These are phyloP conservation scores for Fusarium irregulare DNA, from an alignment of 2,329 filamentous ascomycete genomes.

Conservation along the genomic window DNA sequence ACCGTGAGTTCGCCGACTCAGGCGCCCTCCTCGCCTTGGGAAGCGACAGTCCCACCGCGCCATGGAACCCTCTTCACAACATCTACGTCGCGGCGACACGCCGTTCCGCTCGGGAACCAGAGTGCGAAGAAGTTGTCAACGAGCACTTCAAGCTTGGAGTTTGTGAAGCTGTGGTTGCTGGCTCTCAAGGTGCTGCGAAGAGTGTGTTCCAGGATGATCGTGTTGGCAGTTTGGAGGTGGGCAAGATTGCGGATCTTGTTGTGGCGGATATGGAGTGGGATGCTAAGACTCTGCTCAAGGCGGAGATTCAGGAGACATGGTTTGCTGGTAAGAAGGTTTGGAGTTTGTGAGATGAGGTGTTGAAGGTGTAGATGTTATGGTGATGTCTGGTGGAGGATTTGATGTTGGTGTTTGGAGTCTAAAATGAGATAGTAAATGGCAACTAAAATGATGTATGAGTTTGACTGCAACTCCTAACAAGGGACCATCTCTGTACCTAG, in stretches of 20 bases:
- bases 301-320: slow-evolving; percentile 64
- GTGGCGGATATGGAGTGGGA: slow-evolving; percentile 61
- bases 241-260: slow-evolving; percentile 66
- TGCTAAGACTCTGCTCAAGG: slow-evolving; percentile 57
- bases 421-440: slow-evolving; percentile 5
- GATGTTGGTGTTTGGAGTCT: slow-evolving; percentile 19
- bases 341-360: slow-evolving; percentile 12
- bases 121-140: slow-evolving; percentile 58
- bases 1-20: slow-evolving; percentile 66
- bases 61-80: slow-evolving; percentile 63
- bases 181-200: slow-evolving; percentile 63
- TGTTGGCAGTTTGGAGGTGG: slow-evolving; percentile 62
- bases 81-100: slow-evolving; percentile 67
- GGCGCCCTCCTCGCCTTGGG: slow-evolving; percentile 66
- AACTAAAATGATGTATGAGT: background rate
- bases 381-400: background rate
- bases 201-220: slow-evolving; percentile 63
- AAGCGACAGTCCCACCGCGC: slow-evolving; percentile 67
- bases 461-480: background rate
- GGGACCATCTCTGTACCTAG: background rate
- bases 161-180: slow-evolving; percentile 63
- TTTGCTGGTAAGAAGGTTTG: slow-evolving; percentile 59
- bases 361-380: background rate
- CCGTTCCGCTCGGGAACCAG: slow-evolving; percentile 61
- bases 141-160: slow-evolving; percentile 63